phyloP scores from a whole-genome alignment of 495 filamentous ascomycete species.

The Neurospora hispaniola region DNA sequence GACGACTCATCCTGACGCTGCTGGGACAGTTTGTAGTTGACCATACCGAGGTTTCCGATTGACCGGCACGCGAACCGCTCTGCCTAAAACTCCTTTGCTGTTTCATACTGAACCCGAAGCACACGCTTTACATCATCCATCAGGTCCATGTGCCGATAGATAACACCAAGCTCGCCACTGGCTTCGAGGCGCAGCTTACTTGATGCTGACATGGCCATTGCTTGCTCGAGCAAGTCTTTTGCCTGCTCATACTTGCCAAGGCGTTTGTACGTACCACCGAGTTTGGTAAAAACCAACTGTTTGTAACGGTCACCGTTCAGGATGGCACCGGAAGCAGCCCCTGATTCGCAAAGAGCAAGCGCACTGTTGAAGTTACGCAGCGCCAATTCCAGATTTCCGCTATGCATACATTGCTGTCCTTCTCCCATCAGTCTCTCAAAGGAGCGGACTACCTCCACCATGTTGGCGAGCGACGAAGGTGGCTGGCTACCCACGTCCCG shows the following conservation, averaged over 20 bases:
- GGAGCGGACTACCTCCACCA: conserved; percentile 5
- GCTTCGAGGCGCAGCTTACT: conserved; percentile 8
- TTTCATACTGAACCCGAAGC: conserved; percentile 15
- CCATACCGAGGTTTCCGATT: conserved; percentile 25
- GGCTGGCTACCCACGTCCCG: conserved; percentile 7
- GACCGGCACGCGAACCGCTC: conserved; percentile 19
- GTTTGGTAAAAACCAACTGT: conserved; percentile 2
- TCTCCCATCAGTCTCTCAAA: conserved; percentile 5
- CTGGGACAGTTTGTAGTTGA: conserved; percentile 22
- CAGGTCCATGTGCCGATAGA: conserved; percentile 19
- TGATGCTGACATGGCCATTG: not conserved
- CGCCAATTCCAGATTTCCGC: not conserved
- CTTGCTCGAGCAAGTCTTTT: conserved; percentile 2
- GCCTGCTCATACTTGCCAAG: conserved; percentile 16
- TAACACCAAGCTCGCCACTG: conserved; percentile 18
- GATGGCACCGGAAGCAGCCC: not conserved
- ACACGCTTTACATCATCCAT: conserved; percentile 14
- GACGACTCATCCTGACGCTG: not conserved
- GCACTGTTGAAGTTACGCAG: conserved; percentile 2
- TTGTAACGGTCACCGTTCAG: not conserved
- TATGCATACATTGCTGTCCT: not conserved
- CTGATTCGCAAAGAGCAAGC: conserved; percentile 4
- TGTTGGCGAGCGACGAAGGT: conserved; percentile 2
- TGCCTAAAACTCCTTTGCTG: conserved; percentile 11
- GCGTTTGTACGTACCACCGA: conserved; percentile 14